phyloP scores from a whole-genome alignment of 176 grass and related monocot species.

The Musa schizocarpa region DNA sequence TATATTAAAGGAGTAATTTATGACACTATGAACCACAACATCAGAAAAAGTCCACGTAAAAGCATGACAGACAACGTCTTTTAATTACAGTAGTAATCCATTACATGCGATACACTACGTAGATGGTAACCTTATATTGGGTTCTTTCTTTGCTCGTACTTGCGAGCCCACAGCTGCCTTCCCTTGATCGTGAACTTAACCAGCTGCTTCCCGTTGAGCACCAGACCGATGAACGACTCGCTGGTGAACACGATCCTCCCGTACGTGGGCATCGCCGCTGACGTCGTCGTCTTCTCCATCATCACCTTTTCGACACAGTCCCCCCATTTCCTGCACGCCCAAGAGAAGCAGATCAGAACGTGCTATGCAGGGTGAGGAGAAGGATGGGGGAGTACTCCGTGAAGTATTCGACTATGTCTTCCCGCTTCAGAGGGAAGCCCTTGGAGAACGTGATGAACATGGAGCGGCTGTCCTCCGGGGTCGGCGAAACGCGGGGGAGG shows the following conservation, averaged over 20 bases:
- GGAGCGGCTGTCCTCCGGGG: constrained; percentile 40
- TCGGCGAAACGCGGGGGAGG: not conserved
- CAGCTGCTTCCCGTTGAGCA: constrained; percentile 8
- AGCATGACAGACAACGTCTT: too few species aligned
- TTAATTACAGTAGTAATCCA: too few species aligned
- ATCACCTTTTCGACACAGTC: constrained; percentile 29
- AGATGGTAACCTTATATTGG: too few species aligned
- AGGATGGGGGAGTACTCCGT: constrained; percentile 19
- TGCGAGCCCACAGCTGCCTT: constrained; percentile 28
- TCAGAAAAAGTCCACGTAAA: too few species aligned
- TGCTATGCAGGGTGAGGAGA: too few species aligned
- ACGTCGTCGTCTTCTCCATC: constrained; percentile 23
- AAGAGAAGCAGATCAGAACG: not conserved
- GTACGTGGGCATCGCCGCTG: not conserved
- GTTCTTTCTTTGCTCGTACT: constrained; percentile 22
- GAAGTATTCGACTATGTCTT: constrained; percentile 54
- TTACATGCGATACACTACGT: too few species aligned
- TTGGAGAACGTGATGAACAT: constrained; percentile 59
- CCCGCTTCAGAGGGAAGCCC: constrained; percentile 28
- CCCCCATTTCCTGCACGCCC: constrained; percentile 22
- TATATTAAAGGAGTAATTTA: too few species aligned
- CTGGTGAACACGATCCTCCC: constrained; percentile 38
- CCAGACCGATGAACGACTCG: constrained; percentile 10
- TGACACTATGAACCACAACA: too few species aligned
- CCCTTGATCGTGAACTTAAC: constrained; percentile 14